These are phyloP conservation scores for Taiozyma sp. DNA, from an alignment of 1,139 yeast genomes.

Conservation along the genomic window DNA sequence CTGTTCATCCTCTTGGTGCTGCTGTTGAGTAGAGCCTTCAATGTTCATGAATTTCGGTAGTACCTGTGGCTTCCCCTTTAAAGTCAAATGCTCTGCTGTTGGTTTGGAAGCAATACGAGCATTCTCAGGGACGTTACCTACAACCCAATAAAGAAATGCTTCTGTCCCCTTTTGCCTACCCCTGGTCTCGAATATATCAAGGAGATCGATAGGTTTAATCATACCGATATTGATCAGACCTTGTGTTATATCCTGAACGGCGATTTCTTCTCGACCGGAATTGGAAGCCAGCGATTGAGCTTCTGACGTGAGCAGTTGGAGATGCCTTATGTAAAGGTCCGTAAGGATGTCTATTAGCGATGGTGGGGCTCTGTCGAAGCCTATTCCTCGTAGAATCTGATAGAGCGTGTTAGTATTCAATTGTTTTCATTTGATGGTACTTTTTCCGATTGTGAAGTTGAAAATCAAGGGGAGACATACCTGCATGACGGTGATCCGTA, in stretches of 20 bases:
- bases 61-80: conserved; percentile 15
- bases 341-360: conserved; percentile 57
- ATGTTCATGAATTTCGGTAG: conserved; percentile 30
- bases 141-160: conserved; percentile 45
- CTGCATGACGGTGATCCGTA: conserved; percentile 62
- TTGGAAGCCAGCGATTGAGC: conserved; percentile 36
- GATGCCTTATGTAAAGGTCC: conserved; percentile 55
- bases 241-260: conserved; percentile 54
- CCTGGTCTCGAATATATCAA: conserved; percentile 37
- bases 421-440: neutral
- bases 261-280: conserved; percentile 37
- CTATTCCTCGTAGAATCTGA: conserved; percentile 57
- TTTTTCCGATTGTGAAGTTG: neutral
- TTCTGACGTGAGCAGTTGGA: conserved; percentile 41
- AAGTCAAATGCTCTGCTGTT: conserved; percentile 26
- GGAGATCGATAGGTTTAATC: conserved; percentile 41
- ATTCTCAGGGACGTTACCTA: conserved; percentile 35
- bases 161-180: conserved; percentile 35
- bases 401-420: neutral
- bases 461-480: conserved; percentile 14
- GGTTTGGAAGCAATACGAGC: conserved; percentile 34
- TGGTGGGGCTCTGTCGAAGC: conserved; percentile 69
- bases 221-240: conserved; percentile 54
- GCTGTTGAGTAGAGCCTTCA: neutral
- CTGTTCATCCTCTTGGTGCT: conserved; percentile 3